phyloP scores from a whole-genome alignment of 202 grass and related monocot species.

The Zoysia matrella region DNA sequence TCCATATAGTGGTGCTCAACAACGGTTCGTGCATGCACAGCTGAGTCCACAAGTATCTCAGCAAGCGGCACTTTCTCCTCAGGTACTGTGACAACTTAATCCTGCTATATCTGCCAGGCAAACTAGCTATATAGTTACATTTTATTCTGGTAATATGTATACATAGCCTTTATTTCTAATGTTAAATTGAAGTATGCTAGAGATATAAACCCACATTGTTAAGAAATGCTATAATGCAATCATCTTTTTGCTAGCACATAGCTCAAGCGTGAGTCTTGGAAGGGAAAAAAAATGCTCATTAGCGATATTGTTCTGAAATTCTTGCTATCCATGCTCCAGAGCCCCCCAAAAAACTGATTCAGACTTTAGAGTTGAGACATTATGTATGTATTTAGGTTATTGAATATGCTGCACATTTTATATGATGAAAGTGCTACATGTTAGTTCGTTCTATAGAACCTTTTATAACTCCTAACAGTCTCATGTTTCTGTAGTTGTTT shows the following conservation, averaged over 20 bases:
- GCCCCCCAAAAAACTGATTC: neutral
- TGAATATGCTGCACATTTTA: neutral
- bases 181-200: neutral
- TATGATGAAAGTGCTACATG: conserved; percentile 22
- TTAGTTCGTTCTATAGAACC: neutral
- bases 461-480: neutral
- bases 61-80: conserved; percentile 69
- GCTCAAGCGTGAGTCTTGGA: neutral
- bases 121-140: conserved; percentile 5
- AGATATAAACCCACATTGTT: neutral
- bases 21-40: conserved; percentile 76
- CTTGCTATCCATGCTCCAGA: neutral
- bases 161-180: conserved; percentile 11
- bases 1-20: conserved; percentile 66
- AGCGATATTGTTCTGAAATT: conserved; percentile 1
- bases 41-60: conserved; percentile 76
- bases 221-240: conserved; percentile 14
- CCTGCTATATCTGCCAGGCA: conserved; percentile 13
- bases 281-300: conserved; percentile 13
- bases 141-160: conserved; percentile 5
- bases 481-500: conserved; percentile 22
- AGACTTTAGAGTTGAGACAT: conserved; percentile 13
- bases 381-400: conserved; percentile 15
- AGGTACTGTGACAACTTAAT: conserved; percentile 52
- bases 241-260: conserved; percentile 24